These are phyloP conservation scores for Penicillium roqueforti DNA, from an alignment of 495 filamentous ascomycete genomes.

Conservation along the genomic window DNA sequence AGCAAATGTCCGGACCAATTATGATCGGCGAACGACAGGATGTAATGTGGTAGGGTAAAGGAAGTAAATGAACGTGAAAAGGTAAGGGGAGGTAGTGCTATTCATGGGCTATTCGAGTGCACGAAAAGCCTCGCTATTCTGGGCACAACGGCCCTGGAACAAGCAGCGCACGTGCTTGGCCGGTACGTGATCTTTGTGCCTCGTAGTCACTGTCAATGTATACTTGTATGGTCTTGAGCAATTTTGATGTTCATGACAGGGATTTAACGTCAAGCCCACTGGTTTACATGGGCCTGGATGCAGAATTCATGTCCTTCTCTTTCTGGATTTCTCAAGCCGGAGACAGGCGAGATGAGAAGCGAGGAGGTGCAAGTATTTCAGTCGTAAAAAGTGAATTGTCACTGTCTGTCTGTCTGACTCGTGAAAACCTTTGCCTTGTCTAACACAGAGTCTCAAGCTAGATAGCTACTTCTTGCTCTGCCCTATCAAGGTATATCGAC, in stretches of 20 bases:
- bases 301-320: constrained; percentile 1
- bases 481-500: constrained; percentile 64
- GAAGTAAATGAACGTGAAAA: not conserved
- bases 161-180: not conserved
- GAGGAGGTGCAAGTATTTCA: constrained; percentile 30
- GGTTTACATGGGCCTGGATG: constrained; percentile 38
- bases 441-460: constrained; percentile 50
- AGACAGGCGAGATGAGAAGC: constrained; percentile 14
- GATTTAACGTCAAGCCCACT: constrained; percentile 21
- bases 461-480: constrained; percentile 52
- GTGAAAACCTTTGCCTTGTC: constrained; percentile 31
- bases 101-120: constrained; percentile 12
- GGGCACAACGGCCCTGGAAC: not conserved
- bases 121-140: not conserved
- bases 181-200: not conserved
- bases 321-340: constrained; percentile 7
- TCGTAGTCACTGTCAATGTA: constrained; percentile 1
- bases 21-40: no score
- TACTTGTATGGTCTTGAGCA: not conserved
- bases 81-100: constrained; percentile 24
- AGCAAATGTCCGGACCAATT: no score
- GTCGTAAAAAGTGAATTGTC: constrained; percentile 45
- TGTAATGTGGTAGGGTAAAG: not conserved
- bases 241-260: constrained; percentile 5
- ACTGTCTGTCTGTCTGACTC: constrained; percentile 37